Evolutionary conservation across 208 protist genomes (phyloP).

Genomic region (Acanthamoeba rhysodes): DNA sequence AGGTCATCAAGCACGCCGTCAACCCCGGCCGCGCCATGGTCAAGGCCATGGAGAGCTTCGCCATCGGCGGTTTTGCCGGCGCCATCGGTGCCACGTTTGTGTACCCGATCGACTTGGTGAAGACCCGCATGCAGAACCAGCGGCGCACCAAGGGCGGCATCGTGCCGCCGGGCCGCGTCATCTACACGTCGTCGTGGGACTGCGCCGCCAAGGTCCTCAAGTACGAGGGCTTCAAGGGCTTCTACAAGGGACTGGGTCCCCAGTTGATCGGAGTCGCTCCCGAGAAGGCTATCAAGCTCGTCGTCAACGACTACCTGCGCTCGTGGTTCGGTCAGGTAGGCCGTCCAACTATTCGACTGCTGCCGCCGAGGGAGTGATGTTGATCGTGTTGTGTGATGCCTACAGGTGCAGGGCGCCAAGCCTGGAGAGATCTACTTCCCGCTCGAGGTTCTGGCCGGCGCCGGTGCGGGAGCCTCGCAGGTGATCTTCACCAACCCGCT

Average conservation of each 20-base stretch:
- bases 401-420: constrained; percentile 37
- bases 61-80: constrained; percentile 61
- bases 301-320: constrained; percentile 87
- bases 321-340: constrained; percentile 79
- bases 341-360: not conserved
- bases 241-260: constrained; percentile 87
- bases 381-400: not conserved
- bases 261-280: constrained; percentile 90
- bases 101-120: constrained; percentile 90
- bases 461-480: constrained; percentile 85
- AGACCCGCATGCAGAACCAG: constrained; percentile 90
- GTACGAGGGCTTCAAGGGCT: constrained; percentile 81
- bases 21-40: constrained; percentile 51
- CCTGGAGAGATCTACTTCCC: constrained; percentile 87
- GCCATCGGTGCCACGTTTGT: constrained; percentile 83
- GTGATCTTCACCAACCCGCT: constrained; percentile 90
- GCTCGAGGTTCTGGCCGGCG: constrained; percentile 87
- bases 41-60: constrained; percentile 81
- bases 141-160: constrained; percentile 69
- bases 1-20: not conserved
- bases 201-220: constrained; percentile 52
- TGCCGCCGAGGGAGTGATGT: not conserved
- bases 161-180: constrained; percentile 36
- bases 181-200: constrained; percentile 55
- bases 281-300: constrained; percentile 90